Base-by-base conservation (phyloP, 2,329 filamentous ascomycete genomes). In the Penicillium sp. region DNA sequence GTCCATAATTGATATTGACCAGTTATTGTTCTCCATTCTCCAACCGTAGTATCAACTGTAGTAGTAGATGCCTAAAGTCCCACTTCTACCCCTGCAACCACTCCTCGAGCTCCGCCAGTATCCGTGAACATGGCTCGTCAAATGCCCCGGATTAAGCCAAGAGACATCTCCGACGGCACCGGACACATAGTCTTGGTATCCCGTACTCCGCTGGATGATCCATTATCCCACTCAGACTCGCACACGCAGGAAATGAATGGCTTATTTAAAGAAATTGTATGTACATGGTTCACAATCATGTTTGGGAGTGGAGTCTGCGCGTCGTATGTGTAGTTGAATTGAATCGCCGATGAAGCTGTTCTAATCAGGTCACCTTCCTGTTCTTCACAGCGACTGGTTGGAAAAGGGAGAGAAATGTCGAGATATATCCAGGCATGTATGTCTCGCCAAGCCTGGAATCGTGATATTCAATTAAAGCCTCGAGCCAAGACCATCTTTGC, bases 311-410 rank as follows among this genome's bases (percentile, higher is more conserved):
- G 69, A 12, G 73, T 62, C 6, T 68, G 46, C 0, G 73, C 63
- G 0, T 73, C 72, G 56, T 75, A 81, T 24, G 69, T 64, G 28
- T 75, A 71, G 49, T 78, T 67, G n/a, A 76, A 64, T 41, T 71
- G 68, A 53, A 18, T 78, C 75, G n/a, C 77, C 77, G 40, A 81
- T 80, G 64, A 80, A 81, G 47, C 74, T 78, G 56, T 18, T 18
- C 15, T 18, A 2, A 18, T 18, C 15, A 18, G 15, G 15, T 18
- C 15, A 18, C 15, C 1, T 2, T 18, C 2, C 15, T 18, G 15
- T 18, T 18, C 15, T 18, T 18, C 15, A 18, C 15, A 18, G 15
- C 15, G 15, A 18, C 15, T 18, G 15, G 2, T 18, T 18, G 15
- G 15, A 18, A 18, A 18, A 18, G 15, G 15, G 15, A 18, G 15